Evolutionary conservation across 331 rosid genomes (phyloP).

Genomic region (Quercus phellos): DNA sequence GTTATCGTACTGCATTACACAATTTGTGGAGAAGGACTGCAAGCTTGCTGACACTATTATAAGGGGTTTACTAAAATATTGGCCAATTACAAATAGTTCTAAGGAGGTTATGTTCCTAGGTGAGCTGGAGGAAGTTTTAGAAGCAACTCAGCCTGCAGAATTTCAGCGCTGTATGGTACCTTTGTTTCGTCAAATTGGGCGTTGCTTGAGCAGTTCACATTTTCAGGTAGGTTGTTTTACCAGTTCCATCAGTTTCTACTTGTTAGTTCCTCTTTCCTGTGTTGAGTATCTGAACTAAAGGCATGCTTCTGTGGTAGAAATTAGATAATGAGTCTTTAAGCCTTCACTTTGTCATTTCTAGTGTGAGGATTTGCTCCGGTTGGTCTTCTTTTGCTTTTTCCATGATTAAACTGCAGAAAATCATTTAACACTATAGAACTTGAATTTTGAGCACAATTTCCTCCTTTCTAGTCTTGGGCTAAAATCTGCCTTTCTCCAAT

Average conservation of each 20-base stretch:
- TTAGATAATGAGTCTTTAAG: neutral
- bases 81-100: conserved; percentile 94
- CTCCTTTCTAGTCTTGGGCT: neutral
- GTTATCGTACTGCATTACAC: conserved; percentile 88
- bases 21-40: conserved; percentile 96
- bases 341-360: neutral
- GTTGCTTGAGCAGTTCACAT: conserved; percentile 92
- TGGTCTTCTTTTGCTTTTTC: neutral
- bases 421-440: neutral
- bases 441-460: neutral
- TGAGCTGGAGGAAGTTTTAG: conserved; percentile 95
- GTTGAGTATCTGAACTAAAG: neutral
- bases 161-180: conserved; percentile 91
- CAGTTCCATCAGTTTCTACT: conserved; percentile 17
- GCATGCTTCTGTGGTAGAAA: neutral
- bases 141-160: conserved; percentile 92
- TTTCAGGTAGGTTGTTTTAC: conserved; percentile 70
- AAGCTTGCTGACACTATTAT: conserved; percentile 94
- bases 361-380: neutral
- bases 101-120: conserved; percentile 99
- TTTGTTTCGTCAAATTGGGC: conserved; percentile 72
- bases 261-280: conserved; percentile 13
- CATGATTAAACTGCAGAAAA: neutral
- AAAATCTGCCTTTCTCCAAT: neutral
- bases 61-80: conserved; percentile 80